These are phyloP conservation scores for Diutina pseudorugosa DNA, from an alignment of 1,139 yeast genomes.

Conservation along the genomic window DNA sequence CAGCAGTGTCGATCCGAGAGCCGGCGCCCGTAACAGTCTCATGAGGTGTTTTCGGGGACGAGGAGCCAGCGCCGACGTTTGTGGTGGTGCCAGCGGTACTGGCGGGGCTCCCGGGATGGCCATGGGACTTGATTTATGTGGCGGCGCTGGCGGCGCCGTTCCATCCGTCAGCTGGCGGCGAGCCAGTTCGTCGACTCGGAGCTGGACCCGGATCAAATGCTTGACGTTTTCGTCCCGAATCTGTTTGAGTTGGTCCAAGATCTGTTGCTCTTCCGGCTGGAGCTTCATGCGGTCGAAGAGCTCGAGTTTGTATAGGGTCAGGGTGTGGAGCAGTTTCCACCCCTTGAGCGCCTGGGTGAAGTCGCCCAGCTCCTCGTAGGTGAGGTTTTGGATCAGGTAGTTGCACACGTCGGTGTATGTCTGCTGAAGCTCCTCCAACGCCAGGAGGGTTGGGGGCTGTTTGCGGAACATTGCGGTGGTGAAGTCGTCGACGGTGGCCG, in stretches of 20 bases:
- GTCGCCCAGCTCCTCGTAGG: constrained; percentile 43
- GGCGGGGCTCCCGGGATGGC: not conserved
- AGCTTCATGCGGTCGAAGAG: constrained; percentile 33
- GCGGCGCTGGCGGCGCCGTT: constrained; percentile 1
- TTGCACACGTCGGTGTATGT: constrained; percentile 53
- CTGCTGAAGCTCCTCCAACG: constrained; percentile 45
- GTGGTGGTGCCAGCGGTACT: not conserved
- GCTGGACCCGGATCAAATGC: constrained; percentile 32
- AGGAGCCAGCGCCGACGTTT: not conserved
- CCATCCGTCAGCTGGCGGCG: constrained; percentile 6
- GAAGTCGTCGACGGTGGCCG: not conserved
- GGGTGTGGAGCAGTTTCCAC: constrained; percentile 59
- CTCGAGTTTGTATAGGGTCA: constrained; percentile 44
- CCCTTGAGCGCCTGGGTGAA: constrained; percentile 51
- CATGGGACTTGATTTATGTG: not conserved
- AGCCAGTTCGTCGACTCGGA: constrained; percentile 25
- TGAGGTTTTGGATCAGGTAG: constrained; percentile 41
- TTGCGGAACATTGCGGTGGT: constrained; percentile 28
- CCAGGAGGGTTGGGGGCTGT: constrained; percentile 40
- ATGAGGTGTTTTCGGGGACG: not conserved
- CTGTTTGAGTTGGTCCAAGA: constrained; percentile 33
- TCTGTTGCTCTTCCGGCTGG: constrained; percentile 27
- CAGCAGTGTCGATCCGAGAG: not conserved
- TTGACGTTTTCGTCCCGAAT: constrained; percentile 41
- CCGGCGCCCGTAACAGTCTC: not conserved